Evolutionary conservation across 1,284 basidiomycete genomes (phyloP), one percentile per base, ranked within the genome.

Genomic region (Trichosporon coremiiforme): DNA sequence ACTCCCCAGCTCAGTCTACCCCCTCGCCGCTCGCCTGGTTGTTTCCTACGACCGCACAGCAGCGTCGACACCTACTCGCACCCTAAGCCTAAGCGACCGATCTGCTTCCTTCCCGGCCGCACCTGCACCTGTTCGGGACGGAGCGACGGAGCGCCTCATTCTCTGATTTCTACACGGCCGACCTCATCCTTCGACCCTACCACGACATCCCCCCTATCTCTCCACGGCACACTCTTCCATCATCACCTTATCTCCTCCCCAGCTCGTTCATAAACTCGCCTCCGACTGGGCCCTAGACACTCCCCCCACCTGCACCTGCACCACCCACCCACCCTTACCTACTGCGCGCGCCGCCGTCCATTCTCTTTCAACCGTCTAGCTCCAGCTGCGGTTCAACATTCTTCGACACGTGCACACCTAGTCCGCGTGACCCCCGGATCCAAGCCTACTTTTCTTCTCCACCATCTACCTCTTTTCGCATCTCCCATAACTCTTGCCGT

Each of bases 121-220:
- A 60, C 55, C 25, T 33, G 55, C 55, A 29, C 55, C 55, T n/a
- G 29, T 62, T 62, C 57, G 29, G 57, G 57, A 62, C 57, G 57
- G 53, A 57, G 53, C 53, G 53, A 57, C 53, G 22, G 57, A 62
- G 57, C 57, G 57, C 57, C 57, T 62, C 29, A n/a, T 33, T 62
- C 25, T 25, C 57, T 33, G 57, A 62, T 33, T 62, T 62, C 57
- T 33, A 33, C 57, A n/a, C 29, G 17, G 29, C 57, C 57, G 57
- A n/a, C 17, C 57, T 33, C 29, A n/a, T 33, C 57, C 29, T 62
- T 13, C 25, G 15, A 33, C 57, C 57, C 29, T 25, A 25, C 25
- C 25, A 25, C 25, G 15, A 35, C 33, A 35, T 35, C 29, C 29
- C 29, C 25, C 29, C 17, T n/a, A 33, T 33, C 29, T 33, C 57